Percentiles rank a stretch among this genome's conserved stretches.
phyloP scores from a whole-genome alignment of 805 yeast species.

The Hanseniaspora lindneri region DNA sequence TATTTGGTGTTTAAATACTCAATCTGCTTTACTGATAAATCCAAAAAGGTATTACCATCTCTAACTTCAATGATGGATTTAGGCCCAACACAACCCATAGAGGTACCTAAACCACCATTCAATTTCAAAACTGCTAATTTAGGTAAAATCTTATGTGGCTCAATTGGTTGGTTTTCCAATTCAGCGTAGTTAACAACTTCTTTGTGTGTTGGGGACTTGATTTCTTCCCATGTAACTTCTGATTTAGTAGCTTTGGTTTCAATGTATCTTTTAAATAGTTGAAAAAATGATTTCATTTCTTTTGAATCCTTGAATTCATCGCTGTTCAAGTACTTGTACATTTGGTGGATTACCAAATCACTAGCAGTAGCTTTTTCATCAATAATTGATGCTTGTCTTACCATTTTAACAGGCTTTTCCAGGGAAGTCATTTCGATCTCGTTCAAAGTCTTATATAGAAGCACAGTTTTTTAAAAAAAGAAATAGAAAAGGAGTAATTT shows the following conservation, averaged over 20 bases:
- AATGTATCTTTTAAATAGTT: slow-evolving; percentile 83
- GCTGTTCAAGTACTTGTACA: slow-evolving; percentile 24
- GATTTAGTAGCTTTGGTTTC: slow-evolving; percentile 78
- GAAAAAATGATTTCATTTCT: slow-evolving; percentile 90
- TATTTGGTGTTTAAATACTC: slow-evolving; percentile 83
- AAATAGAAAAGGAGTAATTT: too few species aligned
- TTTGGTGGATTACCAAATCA: slow-evolving; percentile 15
- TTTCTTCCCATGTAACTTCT: slow-evolving; percentile 80
- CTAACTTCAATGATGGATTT: slow-evolving; percentile 96
- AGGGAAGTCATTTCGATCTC: slow-evolving; percentile 10
- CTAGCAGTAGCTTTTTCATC: slow-evolving; percentile 13
- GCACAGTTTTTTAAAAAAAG: too few species aligned
- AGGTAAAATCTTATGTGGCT: slow-evolving; percentile 37
- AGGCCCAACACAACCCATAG: slow-evolving; percentile 99
- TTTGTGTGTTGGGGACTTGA: slow-evolving; percentile 76
- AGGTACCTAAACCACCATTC: slow-evolving; percentile 97
- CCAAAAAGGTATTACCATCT: slow-evolving; percentile 95
- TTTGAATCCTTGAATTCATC: slow-evolving; percentile 49
- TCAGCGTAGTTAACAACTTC: slow-evolving; percentile 74
- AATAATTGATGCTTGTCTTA: slow-evolving; percentile 8
- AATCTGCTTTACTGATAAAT: slow-evolving; percentile 90
- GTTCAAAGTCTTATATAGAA: too few species aligned
- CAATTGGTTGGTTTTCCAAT: slow-evolving; percentile 27
- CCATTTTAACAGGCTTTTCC: slow-evolving; percentile 5
- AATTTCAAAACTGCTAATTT: slow-evolving; percentile 91